Conservation (phyloP, 2,329 filamentous ascomycete species). For the Arthrobotrys sinensis region DNA sequence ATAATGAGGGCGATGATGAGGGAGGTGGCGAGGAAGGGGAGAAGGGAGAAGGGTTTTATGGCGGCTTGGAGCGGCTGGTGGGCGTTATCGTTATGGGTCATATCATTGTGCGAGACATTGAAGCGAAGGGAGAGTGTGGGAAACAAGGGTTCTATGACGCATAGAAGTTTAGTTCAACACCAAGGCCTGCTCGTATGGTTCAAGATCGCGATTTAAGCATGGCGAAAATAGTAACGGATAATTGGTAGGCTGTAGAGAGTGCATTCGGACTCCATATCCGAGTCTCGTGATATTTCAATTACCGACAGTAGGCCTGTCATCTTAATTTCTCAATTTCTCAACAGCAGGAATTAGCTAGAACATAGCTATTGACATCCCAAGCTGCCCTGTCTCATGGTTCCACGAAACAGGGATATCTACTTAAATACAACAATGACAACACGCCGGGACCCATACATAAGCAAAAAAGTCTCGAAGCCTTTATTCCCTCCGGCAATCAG, state of each 20-base stretch:
- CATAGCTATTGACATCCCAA: background rate
- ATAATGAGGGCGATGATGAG: constrained; percentile 37
- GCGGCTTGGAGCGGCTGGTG: constrained; percentile 26
- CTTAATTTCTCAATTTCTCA: no score
- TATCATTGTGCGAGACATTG: constrained; percentile 34
- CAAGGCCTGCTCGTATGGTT: constrained; percentile 1
- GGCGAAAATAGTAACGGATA: background rate
- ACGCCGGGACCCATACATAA: background rate
- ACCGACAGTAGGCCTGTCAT: no score
- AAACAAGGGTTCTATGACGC: constrained; percentile 23
- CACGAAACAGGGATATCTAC: constrained; percentile 17
- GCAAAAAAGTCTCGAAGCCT: no score
- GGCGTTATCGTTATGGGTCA: constrained; percentile 31
- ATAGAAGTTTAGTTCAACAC: constrained; percentile 25
- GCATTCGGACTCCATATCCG: no score
- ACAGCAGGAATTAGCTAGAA: background rate
- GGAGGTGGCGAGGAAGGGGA: constrained; percentile 17
- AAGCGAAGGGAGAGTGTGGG: constrained; percentile 19
- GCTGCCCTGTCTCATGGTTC: background rate
- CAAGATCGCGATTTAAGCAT: background rate
- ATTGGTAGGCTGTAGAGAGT: background rate
- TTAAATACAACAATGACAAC: constrained; percentile 21
- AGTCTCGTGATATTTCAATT: no score
- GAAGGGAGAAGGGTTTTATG: constrained; percentile 39
- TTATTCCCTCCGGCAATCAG: no score